Percentiles rank a stretch among this genome's conserved stretches.
phyloP scores from a whole-genome alignment of 768 basidiomycete genomes.

The Chalciporus pseudorubinellus region DNA sequence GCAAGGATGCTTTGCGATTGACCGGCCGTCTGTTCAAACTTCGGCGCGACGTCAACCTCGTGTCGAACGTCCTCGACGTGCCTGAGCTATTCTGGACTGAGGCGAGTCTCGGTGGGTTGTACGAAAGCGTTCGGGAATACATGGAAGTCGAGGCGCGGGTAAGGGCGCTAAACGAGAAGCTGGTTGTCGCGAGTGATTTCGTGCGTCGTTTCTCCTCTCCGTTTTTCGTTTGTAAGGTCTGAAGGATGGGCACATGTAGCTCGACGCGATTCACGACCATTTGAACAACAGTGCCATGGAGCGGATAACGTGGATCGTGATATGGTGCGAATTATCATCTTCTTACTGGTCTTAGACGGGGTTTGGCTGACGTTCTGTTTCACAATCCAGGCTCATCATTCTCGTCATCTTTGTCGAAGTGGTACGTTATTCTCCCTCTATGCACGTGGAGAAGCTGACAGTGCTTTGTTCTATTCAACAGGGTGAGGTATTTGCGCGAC shows the following conservation, averaged over 20 bases:
- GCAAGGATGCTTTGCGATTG: conserved; percentile 81
- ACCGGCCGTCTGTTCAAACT: conserved; percentile 87
- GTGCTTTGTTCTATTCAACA: conserved; percentile 23
- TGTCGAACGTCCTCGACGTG: conserved; percentile 89
- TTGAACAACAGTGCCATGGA: conserved; percentile 88
- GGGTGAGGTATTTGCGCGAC: conserved; percentile 82
- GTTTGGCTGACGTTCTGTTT: conserved; percentile 23
- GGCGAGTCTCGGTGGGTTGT: conserved; percentile 82
- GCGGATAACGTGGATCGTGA: conserved; percentile 81
- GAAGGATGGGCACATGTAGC: conserved; percentile 38
- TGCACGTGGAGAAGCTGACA: not conserved
- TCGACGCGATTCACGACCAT: conserved; percentile 92
- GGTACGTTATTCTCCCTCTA: conserved; percentile 39
- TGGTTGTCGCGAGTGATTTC: conserved; percentile 85
- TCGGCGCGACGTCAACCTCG: conserved; percentile 84
- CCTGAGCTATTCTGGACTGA: conserved; percentile 96
- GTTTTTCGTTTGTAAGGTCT: not conserved
- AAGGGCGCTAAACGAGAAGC: conserved; percentile 81
- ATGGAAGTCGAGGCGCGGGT: conserved; percentile 88
- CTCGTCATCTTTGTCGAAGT: conserved; percentile 87
- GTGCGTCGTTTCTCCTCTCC: conserved; percentile 44
- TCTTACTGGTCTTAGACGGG: conserved; percentile 38
- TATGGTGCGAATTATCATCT: conserved; percentile 50
- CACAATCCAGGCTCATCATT: conserved; percentile 71
- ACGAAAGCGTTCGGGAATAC: conserved; percentile 91